Evolutionary conservation across 2,329 filamentous ascomycete genomes (phyloP), one percentile per base, ranked within the genome.

Genomic region (Penicillium sp.): DNA sequence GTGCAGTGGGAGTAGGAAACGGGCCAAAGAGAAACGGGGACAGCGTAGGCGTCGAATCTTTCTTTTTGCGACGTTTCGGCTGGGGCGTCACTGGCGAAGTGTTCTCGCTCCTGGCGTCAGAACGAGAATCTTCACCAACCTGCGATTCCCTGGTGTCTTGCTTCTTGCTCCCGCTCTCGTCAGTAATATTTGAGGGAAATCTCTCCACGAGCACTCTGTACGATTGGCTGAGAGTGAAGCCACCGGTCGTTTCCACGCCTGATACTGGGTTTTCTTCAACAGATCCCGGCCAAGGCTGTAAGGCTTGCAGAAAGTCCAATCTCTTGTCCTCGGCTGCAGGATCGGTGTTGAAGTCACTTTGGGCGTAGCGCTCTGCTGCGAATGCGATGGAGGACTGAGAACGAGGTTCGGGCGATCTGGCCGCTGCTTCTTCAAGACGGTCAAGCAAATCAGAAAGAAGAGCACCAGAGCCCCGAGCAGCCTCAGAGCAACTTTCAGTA

Each of bases 381-480:
- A 11, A 32, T 3, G 38, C 24, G 36, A 36, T 2, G 9, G 12
- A 11, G 9, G 39, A 24, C 9, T 33, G 18, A 5, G 9, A 25
- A 26, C 9, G 38, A 39, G 18, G 35, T 12, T 18, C 32, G 6
- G 39, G 35, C 38, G 42, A 37, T 24, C 34, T 29, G 7, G 33
- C 26, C 11, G 39, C 12, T 34, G 41, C 48, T 13, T 29, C 35
- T 40, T 52, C 45, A 36, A 55, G 45, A 29, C 43, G 35, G 8
- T 46, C 49, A 33, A 52, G 47, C 18, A 54, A 27, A 12, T 51
- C 49, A 12, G 45, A 47, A 1, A 54, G 13, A 1, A 52, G 47
- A 1, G 28, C 28, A 24, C 37, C 45, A 4, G 51, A 48, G 4
- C 47, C 47, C 9, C 32, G 8, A 25, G 32, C 13, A 26, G 35